These are phyloP conservation scores for Dendrobium nobile DNA, from an alignment of 106 monocot species.

Conservation along the genomic window DNA sequence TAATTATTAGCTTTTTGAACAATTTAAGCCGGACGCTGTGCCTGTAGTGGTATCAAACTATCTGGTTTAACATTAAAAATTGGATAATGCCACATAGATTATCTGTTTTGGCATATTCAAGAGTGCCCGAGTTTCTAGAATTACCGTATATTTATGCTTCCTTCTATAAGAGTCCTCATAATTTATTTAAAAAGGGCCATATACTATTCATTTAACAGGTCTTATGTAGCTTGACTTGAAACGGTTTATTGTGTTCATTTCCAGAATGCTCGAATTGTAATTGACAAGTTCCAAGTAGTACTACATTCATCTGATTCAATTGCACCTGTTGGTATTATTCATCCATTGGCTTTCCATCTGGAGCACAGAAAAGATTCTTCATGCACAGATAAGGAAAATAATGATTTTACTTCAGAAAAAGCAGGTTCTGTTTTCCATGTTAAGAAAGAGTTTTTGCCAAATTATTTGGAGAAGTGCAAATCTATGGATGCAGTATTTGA, in stretches of 20 bases:
- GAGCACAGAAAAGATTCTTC: slow-evolving; percentile 34
- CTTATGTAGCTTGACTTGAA: not conserved
- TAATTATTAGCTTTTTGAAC: not conserved
- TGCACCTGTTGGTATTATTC: slow-evolving; percentile 92
- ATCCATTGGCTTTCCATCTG: slow-evolving; percentile 72
- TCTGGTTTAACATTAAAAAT: not conserved
- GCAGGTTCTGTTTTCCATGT: slow-evolving; percentile 32
- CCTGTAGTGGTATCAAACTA: not conserved
- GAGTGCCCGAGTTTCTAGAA: not conserved
- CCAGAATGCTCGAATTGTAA: slow-evolving; percentile 84
- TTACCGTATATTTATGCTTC: not conserved
- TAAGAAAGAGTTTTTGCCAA: slow-evolving; percentile 24
- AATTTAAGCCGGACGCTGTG: not conserved
- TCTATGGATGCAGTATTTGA: slow-evolving; percentile 7
- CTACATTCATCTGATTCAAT: slow-evolving; percentile 79
- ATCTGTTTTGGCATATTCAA: not conserved
- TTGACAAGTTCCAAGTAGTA: slow-evolving; percentile 73
- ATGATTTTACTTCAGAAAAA: slow-evolving; percentile 13
- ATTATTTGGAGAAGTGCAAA: slow-evolving; percentile 20
- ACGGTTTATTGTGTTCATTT: slow-evolving; percentile 8
- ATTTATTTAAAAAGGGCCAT: not conserved
- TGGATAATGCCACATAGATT: not conserved
- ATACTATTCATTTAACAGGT: not conserved
- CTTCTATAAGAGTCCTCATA: not conserved
- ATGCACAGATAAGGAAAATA: slow-evolving; percentile 4